Evolutionary conservation across 768 basidiomycete species (phyloP), one percentile per base, ranked within the genome.

Genomic region (Boletus subcaerulescens): DNA sequence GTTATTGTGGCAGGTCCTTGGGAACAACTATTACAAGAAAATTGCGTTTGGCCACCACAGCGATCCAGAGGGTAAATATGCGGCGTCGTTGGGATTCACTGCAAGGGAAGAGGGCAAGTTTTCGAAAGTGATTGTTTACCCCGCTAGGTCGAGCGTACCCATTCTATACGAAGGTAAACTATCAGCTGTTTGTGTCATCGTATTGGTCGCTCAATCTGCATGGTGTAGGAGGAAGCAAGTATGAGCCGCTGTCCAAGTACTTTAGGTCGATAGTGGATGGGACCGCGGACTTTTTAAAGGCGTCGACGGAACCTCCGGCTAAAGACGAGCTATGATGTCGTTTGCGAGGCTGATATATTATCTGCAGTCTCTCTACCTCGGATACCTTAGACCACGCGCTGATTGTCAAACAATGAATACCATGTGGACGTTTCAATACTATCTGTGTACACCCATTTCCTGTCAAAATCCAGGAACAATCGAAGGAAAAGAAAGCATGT

Each of bases 1-100:
- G 2, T 71, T 93, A 12, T 75, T 93, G 39, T 93, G 91, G 91
- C 82, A 86, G 60, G 84, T 88, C 20, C 79, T 93, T 26, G 82
- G 80, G 22, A 89, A 90, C 65, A 87, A 84, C 59, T 92, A 85
- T 72, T 65, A 76, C 53, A 82, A 81, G 42, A 73, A 82, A 58
- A 74, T 93, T 11, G 76, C 74, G 26, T 83, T 92, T 58, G 86
- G 77, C 2, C 76, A 79, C 29, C 81, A 86, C 62, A 81, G 80
- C 35, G 89, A 91, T 71, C 79, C 82, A 24, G 78, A 86, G 45
- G 88, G 85, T 20, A 77, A 74, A 52, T 78, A 82, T 40, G 81
- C 82, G 9, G 73, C 77, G 0, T 72, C 77, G 24, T 66, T 92
- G 53, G 89, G 87, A 1, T 74, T 84, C 43, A 81, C 84, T 59